phyloP scores from a whole-genome alignment of 73 alveolate genomes.

The Paramecium sexaurelia region DNA sequence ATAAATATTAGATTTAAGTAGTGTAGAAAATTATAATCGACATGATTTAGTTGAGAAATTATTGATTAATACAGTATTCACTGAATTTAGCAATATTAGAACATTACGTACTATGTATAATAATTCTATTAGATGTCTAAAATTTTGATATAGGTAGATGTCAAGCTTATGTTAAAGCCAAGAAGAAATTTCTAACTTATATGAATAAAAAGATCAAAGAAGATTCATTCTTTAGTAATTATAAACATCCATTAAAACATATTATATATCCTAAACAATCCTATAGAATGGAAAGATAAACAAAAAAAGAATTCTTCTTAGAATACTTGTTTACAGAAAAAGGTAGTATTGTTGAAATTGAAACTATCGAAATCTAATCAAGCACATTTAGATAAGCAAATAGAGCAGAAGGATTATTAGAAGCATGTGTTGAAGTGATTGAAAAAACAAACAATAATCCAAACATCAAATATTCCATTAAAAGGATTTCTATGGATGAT shows the following conservation, averaged over 20 bases:
- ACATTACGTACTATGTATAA: not conserved
- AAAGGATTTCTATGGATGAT: not conserved
- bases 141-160: constrained; percentile 41
- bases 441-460: not conserved
- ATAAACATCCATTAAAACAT: not conserved
- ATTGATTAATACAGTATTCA: not conserved
- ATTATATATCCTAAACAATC: not conserved
- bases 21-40: constrained; percentile 1
- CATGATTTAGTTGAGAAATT: constrained; percentile 41
- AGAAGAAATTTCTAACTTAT: not conserved
- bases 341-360: not conserved
- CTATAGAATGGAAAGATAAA: not conserved
- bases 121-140: not conserved
- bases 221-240: not conserved
- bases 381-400: not conserved
- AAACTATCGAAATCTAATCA: not conserved
- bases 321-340: constrained; percentile 10
- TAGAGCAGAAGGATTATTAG: not conserved
- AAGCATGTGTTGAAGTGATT: not conserved
- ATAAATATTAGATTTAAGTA: not conserved
- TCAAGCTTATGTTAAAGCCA: not conserved
- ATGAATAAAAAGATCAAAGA: not conserved
- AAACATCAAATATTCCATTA: not conserved
- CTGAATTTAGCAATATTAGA: not conserved
- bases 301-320: not conserved